Evolutionary conservation across 768 basidiomycete genomes (phyloP), one percentile per base, ranked within the genome.

Genomic region (Daedaleopsis sinensis): DNA sequence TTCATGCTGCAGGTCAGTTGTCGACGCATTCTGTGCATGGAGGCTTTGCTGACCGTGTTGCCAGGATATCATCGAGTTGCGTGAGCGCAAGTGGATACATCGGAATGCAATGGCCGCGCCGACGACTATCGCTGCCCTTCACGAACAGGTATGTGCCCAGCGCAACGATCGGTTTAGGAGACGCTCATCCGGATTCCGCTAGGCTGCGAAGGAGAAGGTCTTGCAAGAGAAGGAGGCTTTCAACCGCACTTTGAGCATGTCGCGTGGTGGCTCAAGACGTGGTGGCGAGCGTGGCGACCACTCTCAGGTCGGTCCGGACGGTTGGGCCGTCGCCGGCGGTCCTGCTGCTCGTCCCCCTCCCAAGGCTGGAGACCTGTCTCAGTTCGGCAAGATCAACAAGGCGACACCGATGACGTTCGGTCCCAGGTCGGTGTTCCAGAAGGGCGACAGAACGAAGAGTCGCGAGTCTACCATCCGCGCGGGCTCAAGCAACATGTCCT

Each of bases 1-100:
- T 97, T 91, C 77, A 97, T 97, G 94, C 81, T 99, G 60, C 87
- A 93, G 86, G 96, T 96, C 62, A 58, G 84, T n/a, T n/a, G n/a
- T n/a, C n/a, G n/a, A n/a, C 23, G 6, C 24, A 27, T 7, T 11
- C 32, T 78, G 35, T 8, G 35, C 16, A 57, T 13, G 58, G 62
- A 15, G 48, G 23, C 23, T 16, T 21, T 19, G 23, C 18, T n/a
- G 27, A 46, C 44, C 16, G 11, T 24, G 39, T 13, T 24, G 57
- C 13, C 70, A 97, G 95, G 96, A 97, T 76, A 80, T 97, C 50
- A 84, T 95, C 58, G 96, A 98, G 71, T 80, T 96, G 50, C 90
- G 95, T 52, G 84, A 85, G 24, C 87, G 88, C 58, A 88, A 84
- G 70, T 98, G 96, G 96, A 72, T 87, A 43, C 76, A 82, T 46